Evolutionary conservation across 139 green algal genomes (phyloP), one percentile per base, ranked within the genome.

Genomic region (Desmodesmus armatus): DNA sequence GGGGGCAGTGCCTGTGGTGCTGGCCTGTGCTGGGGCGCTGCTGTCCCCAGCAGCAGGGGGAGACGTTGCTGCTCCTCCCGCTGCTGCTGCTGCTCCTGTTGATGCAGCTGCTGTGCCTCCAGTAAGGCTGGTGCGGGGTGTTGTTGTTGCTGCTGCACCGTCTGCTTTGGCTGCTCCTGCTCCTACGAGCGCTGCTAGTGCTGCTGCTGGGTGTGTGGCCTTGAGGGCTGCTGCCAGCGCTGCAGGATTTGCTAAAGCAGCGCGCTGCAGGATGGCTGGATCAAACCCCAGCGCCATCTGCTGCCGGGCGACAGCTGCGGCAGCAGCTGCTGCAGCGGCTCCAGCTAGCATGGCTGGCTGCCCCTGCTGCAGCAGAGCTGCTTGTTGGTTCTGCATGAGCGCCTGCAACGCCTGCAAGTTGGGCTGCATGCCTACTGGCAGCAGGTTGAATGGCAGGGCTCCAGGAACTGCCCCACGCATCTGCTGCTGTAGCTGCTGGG

Each of bases 351-450:
- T 19, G 5, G 17, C n/a, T 31, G 44, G 47, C 49, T 80, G 73
- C 15, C 49, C 49, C 47, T 80, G 73, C 21, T 69, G 44, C 35
- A 80, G 23, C 73, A 69, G 73, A 40, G 73, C 73, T 51, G 67
- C 53, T 5, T 63, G 44, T 15, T 80, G 73, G 47, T 69, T 80
- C 73, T 80, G 73, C 73, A 80, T 80, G 73, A 23, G 65, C 33
- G 35, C n/a, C 65, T 33, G 31, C 73, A 31, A 80, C 25, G 5
- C n/a, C n/a, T n/a, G n/a, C n/a, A n/a, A n/a, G n/a, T n/a, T n/a
- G n/a, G n/a, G n/a, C n/a, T n/a, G n/a, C n/a, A n/a, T n/a, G n/a
- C n/a, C n/a, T n/a, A 80, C 44, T 40, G 73, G 73, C 44, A 80
- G 31, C 4, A 80, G 66, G 31, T 80, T 47, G 35, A 80, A 80